These are phyloP conservation scores for Arthromyces matolae DNA, from an alignment of 768 basidiomycete genomes.

Conservation along the genomic window DNA sequence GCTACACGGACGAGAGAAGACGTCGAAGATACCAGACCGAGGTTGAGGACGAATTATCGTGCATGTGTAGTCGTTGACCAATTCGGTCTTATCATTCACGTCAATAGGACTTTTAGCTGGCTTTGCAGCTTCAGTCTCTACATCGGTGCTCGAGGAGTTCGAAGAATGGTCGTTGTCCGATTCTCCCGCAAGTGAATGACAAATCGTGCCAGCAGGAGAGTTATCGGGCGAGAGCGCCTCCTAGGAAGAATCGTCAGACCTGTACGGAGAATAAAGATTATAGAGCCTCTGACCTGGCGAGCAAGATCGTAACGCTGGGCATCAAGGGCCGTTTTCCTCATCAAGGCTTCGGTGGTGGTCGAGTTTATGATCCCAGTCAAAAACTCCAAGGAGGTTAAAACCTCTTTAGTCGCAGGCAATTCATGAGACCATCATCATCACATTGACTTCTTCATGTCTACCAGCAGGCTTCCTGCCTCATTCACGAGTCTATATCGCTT, in stretches of 20 bases:
- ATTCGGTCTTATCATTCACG: slow-evolving; percentile 16
- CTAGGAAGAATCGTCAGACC: not conserved
- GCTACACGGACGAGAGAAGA: slow-evolving; percentile 29
- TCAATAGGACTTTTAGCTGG: not conserved
- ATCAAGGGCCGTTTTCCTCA: slow-evolving; percentile 19
- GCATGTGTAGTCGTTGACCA: slow-evolving; percentile 29
- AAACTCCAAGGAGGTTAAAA: not conserved
- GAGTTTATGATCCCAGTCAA: not conserved
- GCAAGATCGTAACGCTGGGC: slow-evolving; percentile 25
- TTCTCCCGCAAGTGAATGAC: not conserved
- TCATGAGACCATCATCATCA: not conserved
- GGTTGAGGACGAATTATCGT: slow-evolving; percentile 34
- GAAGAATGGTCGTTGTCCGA: not conserved
- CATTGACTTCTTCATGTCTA: slow-evolving; percentile 2
- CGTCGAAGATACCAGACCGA: slow-evolving; percentile 22
- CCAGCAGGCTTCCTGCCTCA: slow-evolving; percentile 26
- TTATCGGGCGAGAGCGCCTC: not conserved
- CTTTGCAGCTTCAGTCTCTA: not conserved
- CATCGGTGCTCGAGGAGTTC: not conserved
- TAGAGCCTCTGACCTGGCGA: too few species aligned
- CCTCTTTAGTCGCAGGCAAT: too few species aligned
- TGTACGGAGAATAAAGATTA: too few species aligned
- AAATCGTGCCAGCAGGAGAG: not conserved
- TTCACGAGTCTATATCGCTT: slow-evolving; percentile 62
- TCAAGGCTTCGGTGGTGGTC: not conserved